Conservation (phyloP, 495 filamentous ascomycete species). For the Astrothelium subdiscretum region DNA sequence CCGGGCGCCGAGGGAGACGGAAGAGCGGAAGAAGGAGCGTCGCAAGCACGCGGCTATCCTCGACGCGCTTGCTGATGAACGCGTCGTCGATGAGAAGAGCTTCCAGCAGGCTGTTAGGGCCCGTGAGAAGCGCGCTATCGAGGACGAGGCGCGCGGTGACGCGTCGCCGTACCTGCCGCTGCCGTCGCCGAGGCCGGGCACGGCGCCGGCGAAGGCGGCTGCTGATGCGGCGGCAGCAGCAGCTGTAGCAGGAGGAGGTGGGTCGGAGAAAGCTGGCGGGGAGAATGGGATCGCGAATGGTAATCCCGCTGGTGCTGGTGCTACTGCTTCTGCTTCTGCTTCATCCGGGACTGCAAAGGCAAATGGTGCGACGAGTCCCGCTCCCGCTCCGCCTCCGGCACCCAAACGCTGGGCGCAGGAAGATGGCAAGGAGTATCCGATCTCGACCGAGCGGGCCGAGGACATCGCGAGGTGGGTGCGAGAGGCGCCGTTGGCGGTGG, state of each 20-base stretch:
- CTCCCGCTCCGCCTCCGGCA: constrained; percentile 6
- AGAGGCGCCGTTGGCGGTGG: constrained; percentile 40
- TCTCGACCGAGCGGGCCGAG: constrained; percentile 55
- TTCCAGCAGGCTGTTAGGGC: constrained; percentile 51
- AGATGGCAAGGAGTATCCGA: constrained; percentile 55
- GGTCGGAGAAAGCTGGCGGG: constrained; percentile 6
- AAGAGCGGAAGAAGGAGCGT: constrained; percentile 41
- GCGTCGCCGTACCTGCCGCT: neutral
- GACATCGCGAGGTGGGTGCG: constrained; percentile 57
- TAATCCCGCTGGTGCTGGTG: too few relatives aligned
- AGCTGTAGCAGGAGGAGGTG: constrained; percentile 4
- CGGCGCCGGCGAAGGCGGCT: constrained; percentile 1
- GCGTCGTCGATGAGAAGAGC: constrained; percentile 50
- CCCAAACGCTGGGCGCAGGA: constrained; percentile 54
- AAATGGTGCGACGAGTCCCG: constrained; percentile 6
- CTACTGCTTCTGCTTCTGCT: too few relatives aligned
- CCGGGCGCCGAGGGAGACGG: constrained; percentile 25
- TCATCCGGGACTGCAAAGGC: constrained; percentile 13
- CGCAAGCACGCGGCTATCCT: constrained; percentile 51
- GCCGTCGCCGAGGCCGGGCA: neutral
- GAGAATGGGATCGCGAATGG: too few relatives aligned
- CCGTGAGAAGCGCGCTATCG: constrained; percentile 42
- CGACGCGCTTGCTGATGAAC: constrained; percentile 52
- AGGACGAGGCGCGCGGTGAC: constrained; percentile 28
- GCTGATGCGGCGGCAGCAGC: neutral